A percentile compares a stretch with the other conserved stretches of the same genome.
Evolutionary conservation across 306 rosid genomes (phyloP).

Genomic region (Begonia peltatifolia): DNA sequence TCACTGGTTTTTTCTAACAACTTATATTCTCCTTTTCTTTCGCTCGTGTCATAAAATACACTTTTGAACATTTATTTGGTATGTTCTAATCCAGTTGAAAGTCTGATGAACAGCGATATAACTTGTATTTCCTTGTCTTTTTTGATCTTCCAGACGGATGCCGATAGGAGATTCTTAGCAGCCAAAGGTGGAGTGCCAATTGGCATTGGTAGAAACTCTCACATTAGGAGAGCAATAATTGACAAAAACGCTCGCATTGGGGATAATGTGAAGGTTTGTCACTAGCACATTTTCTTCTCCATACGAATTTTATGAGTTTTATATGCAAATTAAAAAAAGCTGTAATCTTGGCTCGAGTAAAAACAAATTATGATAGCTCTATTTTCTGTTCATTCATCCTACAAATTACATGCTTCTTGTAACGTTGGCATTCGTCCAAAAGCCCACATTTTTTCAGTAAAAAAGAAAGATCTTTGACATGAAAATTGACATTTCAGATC

Average conservation of each 20-base stretch:
- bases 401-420: too few relatives aligned
- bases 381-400: too few relatives aligned
- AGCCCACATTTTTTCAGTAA: neutral
- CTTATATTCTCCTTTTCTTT: neutral
- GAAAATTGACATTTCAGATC: conserved; percentile 32
- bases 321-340: too few relatives aligned
- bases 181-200: conserved; percentile 85
- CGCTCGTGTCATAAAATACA: neutral
- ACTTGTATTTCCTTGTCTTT: conserved; percentile 15
- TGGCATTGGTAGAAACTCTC: conserved; percentile 82
- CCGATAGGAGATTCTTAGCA: conserved; percentile 76
- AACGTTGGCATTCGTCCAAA: neutral
- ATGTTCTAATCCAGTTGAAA: too few relatives aligned
- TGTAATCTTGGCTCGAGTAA: too few relatives aligned
- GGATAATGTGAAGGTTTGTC: conserved; percentile 64
- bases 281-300: neutral
- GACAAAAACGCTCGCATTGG: conserved; percentile 98
- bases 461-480: neutral
- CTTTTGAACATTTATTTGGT: too few relatives aligned
- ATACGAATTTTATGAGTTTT: neutral
- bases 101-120: too few relatives aligned
- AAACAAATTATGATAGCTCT: too few relatives aligned
- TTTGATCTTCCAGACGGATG: conserved; percentile 43
- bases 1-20: conserved; percentile 1
- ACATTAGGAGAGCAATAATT: conserved; percentile 89